These are phyloP conservation scores for Rhododendron vialii DNA, from an alignment of 148 eudicot species.

Conservation along the genomic window DNA sequence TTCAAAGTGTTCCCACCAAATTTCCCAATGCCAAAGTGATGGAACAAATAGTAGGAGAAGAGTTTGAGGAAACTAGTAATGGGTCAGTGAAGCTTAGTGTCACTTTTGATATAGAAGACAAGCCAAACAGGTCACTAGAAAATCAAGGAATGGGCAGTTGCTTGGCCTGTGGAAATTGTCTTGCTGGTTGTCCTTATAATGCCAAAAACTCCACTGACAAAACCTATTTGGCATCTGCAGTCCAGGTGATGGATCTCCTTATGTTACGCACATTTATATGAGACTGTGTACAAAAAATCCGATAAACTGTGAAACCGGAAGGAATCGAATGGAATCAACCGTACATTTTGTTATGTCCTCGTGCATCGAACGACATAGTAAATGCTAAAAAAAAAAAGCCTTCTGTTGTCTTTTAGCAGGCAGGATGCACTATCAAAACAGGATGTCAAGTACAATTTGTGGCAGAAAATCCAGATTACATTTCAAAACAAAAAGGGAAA, in stretches of 20 bases:
- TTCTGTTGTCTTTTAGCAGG: constrained; percentile 8
- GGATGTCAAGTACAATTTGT: constrained; percentile 33
- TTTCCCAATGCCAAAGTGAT: constrained; percentile 27
- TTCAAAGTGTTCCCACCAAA: constrained; percentile 21
- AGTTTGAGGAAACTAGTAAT: constrained; percentile 13
- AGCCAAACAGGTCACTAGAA: neutral
- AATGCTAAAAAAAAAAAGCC: too few species aligned
- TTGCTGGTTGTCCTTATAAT: constrained; percentile 35
- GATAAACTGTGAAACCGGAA: too few species aligned
- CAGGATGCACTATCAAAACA: constrained; percentile 34
- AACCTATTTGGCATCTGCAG: constrained; percentile 27
- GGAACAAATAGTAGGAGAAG: constrained; percentile 22
- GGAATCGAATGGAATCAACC: too few species aligned
- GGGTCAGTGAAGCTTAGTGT: constrained; percentile 23
- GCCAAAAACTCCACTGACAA: constrained; percentile 35
- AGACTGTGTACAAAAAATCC: too few species aligned
- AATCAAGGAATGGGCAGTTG: constrained; percentile 17
- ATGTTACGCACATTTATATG: too few species aligned
- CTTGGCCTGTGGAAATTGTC: constrained; percentile 36
- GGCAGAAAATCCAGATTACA: constrained; percentile 18
- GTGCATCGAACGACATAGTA: too few species aligned
- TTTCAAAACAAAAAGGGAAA: neutral
- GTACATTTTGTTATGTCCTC: too few species aligned
- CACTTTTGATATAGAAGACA: constrained; percentile 28
- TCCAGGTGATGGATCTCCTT: constrained; percentile 14